Base-by-base conservation (phyloP, 2,329 filamentous ascomycete species). In the Sclerotinia nivalis region DNA sequence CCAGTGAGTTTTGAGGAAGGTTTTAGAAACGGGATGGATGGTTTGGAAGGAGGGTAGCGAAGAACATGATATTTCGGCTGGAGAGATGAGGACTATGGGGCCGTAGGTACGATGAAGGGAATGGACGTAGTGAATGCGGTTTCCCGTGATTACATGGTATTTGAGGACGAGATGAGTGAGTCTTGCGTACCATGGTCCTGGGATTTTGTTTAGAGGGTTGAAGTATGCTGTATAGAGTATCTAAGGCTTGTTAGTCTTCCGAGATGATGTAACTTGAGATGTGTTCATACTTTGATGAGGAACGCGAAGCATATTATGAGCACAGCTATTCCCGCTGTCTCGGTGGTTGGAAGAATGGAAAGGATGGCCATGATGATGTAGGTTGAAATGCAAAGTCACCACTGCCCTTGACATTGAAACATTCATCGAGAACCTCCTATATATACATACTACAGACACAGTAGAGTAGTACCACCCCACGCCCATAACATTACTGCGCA, bases 101-200 rank as follows among this genome's bases (percentile, higher is more conserved):
- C 62, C 62, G 54, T 56, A 66, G 4, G 25, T 31, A 8, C 13
- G 50, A 31, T 56, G 62, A 4, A 66, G 37, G 31, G 62, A 55
- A 56, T 56, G 62, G 2, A 66, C n/a, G 4, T 66, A 56, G 15
- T 66, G 9, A 15, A 55, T 18, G 34, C 62, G 62, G 31, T 25
- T 22, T 37, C 50, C 62, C 8, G 49, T 66, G 18, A 56, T 3
- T 20, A 56, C 62, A 22, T 66, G 50, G 25, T 56, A 66, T 56
- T 66, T 66, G n/a, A 66, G n/a, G 15, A 55, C 49, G 15, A 55
- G 22, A 45, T 56, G 50, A 13, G 62, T 56, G n/a, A 45, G 28
- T 45, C 50, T 52, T 34, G 62, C 37, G 15, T 66, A 47, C 62
- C 62, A 66, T 40, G 62, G 62, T 45, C 62, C 62, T 2, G 62